Base-by-base conservation (phyloP, 2,329 filamentous ascomycete species). In the Diaporthe vaccinii region DNA sequence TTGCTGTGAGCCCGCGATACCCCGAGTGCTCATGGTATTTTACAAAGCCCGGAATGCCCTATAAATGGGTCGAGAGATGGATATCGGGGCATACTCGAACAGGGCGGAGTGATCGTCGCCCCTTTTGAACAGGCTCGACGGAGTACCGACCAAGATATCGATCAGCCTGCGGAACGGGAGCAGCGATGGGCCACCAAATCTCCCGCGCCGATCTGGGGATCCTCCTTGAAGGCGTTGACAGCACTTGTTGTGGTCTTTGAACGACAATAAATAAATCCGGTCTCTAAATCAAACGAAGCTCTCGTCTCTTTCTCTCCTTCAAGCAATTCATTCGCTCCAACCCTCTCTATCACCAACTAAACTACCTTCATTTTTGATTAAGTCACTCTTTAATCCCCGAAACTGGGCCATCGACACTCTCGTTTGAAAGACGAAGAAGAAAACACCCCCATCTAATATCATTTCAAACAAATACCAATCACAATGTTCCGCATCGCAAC, bases 401-500 rank as follows among this genome's bases (percentile, higher is more conserved):
- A 44, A 57, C 71, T 55, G 51, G 58, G 71, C 49, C 46, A 22
- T 17, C 46, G 22, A 44, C 7, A 62, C 70, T 41, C 36, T 65
- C 71, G 25, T 61, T 65, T 53, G 25, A n/a, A 65, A 41, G 25
- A 65, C 22, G 17, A 55, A 34, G 28, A 9, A 36, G 3, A 51
- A 41, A 15, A n/a, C 5, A 3, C 5, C 28, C 55, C 31, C 25
- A 55, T 17, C 15, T 44, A 31, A 57, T 51, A 25, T 28, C 41
- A 39, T 39, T n/a, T 31, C 20, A 49, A n/a, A 59, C 31, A 28
- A 57, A 65, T 36, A 44, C 31, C 1, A 31, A 12, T 46, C 55
- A 75, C 39, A 20, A 75, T 75, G 73, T 57, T 75, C 57, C 39
- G 46, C 67, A 39, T 53, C 34, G 68, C 58, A 12, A 72, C 73